Percentiles rank a stretch among this genome's conserved stretches.
phyloP scores from a whole-genome alignment of 257 asterid genomes.

The Petrea volubilis region DNA sequence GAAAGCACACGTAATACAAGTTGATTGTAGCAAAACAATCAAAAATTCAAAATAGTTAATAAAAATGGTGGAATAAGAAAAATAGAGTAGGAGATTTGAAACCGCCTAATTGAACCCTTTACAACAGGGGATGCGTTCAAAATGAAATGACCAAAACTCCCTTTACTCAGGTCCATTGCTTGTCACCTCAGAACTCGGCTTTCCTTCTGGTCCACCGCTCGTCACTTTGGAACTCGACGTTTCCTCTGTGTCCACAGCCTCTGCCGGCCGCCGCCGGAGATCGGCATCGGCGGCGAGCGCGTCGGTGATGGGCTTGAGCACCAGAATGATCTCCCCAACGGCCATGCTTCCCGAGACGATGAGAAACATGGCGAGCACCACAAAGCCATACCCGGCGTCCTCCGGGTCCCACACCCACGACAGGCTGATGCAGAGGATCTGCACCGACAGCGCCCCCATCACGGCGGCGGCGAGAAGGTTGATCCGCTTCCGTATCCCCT shows the following conservation, averaged over 20 bases:
- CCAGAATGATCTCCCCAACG: constrained; percentile 60
- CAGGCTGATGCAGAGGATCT: constrained; percentile 50
- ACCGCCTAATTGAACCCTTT: too few species aligned
- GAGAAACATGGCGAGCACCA: constrained; percentile 47
- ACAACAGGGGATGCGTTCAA: too few species aligned
- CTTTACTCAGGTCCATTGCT: not conserved
- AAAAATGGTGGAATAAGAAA: too few species aligned
- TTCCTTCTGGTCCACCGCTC: not conserved
- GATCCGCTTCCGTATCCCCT: constrained; percentile 56
- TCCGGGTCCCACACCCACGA: constrained; percentile 59
- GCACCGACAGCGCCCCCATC: constrained; percentile 62
- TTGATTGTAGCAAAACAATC: too few species aligned
- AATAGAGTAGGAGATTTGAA: too few species aligned
- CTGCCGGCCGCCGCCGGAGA: constrained; percentile 15
- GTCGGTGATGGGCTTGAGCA: constrained; percentile 64
- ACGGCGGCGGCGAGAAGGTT: constrained; percentile 50
- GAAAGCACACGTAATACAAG: too few species aligned
- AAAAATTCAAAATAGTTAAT: too few species aligned
- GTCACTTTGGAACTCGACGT: not conserved
- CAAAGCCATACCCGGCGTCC: constrained; percentile 32
- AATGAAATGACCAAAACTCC: constrained; percentile 13
- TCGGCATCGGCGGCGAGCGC: constrained; percentile 53
- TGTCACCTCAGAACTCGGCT: not conserved
- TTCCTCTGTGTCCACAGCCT: not conserved
- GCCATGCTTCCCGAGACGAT: constrained; percentile 48